Conservation (phyloP, 257 asterid genomes). For the Thymus mandschuricus region DNA sequence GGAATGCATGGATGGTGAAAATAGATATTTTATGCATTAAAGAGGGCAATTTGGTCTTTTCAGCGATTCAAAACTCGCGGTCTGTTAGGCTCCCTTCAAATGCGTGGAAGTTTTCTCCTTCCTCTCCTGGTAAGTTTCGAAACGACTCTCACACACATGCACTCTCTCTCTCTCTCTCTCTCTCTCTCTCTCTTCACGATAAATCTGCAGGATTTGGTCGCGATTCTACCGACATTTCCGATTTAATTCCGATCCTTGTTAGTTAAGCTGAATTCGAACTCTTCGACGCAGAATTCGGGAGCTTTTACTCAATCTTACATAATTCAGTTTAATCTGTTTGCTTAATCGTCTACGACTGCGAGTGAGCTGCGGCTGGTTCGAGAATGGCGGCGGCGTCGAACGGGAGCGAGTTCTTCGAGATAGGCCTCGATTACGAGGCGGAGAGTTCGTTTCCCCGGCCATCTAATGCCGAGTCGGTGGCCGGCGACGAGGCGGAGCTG, state of each 20-base stretch:
- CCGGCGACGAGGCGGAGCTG: slow-evolving; percentile 70
- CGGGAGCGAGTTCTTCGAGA: slow-evolving; percentile 74
- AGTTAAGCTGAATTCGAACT: too few relatives aligned
- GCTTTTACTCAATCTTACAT: not conserved
- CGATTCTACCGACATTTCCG: not conserved
- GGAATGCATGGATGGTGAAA: too few relatives aligned
- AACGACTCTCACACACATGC: slow-evolving; percentile 20
- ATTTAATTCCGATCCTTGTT: too few relatives aligned
- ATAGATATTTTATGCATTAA: too few relatives aligned
- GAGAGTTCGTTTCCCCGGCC: slow-evolving; percentile 53
- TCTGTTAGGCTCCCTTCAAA: slow-evolving; percentile 11
- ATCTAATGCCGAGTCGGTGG: slow-evolving; percentile 69
- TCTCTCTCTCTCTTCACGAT: not conserved
- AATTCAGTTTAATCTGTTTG: not conserved
- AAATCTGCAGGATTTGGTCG: not conserved
- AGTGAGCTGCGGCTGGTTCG: slow-evolving; percentile 1
- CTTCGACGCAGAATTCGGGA: too few relatives aligned
- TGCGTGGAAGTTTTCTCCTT: slow-evolving; percentile 5
- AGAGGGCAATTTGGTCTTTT: slow-evolving; percentile 14
- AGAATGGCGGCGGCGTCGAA: slow-evolving; percentile 67
- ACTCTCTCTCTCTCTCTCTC: not conserved
- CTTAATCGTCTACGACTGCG: not conserved
- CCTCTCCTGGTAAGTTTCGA: not conserved
- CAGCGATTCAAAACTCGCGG: slow-evolving; percentile 30
- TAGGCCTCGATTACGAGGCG: slow-evolving; percentile 52